phyloP scores from a whole-genome alignment of 352 stramenopile genomes.

The Blastocystis sp. region DNA sequence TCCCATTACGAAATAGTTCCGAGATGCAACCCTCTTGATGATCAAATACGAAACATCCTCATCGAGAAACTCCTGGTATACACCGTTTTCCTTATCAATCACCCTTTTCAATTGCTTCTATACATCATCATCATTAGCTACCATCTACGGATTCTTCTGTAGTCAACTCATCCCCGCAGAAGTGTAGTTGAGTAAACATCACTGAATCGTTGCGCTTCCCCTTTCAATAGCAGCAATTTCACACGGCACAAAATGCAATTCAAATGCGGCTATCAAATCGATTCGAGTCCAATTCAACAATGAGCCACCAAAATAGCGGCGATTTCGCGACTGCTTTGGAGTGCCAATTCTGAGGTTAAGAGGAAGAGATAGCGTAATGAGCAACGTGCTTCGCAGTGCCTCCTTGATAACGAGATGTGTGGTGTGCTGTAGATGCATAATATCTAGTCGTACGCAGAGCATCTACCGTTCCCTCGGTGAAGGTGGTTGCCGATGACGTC shows the following conservation, averaged over 20 bases:
- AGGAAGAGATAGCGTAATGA: not conserved
- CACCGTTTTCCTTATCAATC: constrained; percentile 27
- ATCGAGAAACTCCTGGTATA: not conserved
- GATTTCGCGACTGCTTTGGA: too few relatives aligned
- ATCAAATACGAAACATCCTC: constrained; percentile 38
- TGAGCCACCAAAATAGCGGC: too few relatives aligned
- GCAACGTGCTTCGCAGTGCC: not conserved
- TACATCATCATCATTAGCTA: not conserved
- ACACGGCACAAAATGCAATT: not conserved
- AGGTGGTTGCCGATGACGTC: constrained; percentile 36
- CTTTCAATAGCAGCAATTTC: not conserved
- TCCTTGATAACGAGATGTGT: constrained; percentile 4
- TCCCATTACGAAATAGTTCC: constrained; percentile 13
- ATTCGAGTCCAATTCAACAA: too few relatives aligned
- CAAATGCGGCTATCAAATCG: not conserved
- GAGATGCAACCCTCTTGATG: constrained; percentile 30
- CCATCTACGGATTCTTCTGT: constrained; percentile 26
- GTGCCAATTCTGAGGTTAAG: too few relatives aligned
- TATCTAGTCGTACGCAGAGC: not conserved
- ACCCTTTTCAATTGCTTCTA: constrained; percentile 30
- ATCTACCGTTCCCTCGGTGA: constrained; percentile 39
- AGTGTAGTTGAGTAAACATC: constrained; percentile 44
- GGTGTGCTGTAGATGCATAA: not conserved
- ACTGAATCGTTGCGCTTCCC: not conserved
- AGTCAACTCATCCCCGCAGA: constrained; percentile 30